These are phyloP conservation scores for Russula brevipes DNA, from an alignment of 768 basidiomycete species.

Conservation along the genomic window DNA sequence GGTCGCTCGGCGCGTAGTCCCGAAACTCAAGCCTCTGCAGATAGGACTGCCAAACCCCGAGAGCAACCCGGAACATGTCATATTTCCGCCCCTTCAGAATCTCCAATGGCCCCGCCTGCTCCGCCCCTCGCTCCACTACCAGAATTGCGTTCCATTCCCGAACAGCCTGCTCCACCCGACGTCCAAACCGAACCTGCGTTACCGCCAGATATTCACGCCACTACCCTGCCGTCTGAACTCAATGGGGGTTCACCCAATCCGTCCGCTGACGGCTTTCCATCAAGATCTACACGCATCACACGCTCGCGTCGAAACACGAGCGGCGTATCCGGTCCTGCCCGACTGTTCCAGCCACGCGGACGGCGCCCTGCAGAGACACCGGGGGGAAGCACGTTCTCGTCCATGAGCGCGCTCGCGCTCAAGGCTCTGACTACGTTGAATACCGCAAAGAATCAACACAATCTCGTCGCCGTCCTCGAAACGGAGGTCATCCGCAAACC, in stretches of 20 bases:
- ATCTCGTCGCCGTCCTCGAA: conserved; percentile 51
- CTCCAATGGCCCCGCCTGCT: neutral
- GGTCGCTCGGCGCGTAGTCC: neutral
- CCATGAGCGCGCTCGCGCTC: conserved; percentile 65
- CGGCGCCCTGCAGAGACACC: neutral
- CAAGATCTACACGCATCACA: conserved; percentile 1
- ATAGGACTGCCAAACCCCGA: neutral
- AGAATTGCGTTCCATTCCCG: neutral
- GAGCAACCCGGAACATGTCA: neutral
- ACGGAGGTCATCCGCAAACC: conserved; percentile 66
- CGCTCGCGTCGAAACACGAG: conserved; percentile 24
- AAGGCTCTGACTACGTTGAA: conserved; percentile 68
- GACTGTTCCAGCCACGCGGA: conserved; percentile 5
- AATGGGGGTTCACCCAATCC: neutral
- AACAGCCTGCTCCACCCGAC: neutral
- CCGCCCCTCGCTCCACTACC: neutral
- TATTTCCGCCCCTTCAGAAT: conserved; percentile 1
- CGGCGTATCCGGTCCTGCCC: conserved; percentile 37
- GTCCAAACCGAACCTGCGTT: neutral
- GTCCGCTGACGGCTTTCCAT: neutral
- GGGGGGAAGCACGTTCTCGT: conserved; percentile 45
- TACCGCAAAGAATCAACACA: conserved; percentile 67
- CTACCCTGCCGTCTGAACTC: neutral
- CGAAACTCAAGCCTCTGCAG: neutral
- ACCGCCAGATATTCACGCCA: neutral